Base-by-base conservation (phyloP, 2,329 filamentous ascomycete species). In the Cercospora sojina region DNA sequence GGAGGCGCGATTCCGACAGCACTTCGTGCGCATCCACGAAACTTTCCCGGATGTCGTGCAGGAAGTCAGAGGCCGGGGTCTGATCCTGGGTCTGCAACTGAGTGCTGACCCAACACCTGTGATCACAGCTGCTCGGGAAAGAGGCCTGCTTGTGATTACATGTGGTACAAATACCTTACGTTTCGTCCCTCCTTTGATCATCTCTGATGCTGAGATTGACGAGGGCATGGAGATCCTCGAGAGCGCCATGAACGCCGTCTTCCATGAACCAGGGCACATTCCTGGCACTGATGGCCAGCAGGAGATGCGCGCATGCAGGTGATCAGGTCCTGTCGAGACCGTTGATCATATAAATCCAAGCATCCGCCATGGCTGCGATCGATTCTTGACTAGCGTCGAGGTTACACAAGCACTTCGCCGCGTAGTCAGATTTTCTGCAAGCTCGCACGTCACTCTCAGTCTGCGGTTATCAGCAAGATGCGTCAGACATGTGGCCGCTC, bases 101-200 rank as follows among this genome's bases (percentile, higher is more conserved):
- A 87, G 84, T 6, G 83, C 87, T 70, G 90, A 95, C 76, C 91
- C 88, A 31, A 85, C 85, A 18, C 85, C 84, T 12, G 88, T 99
- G 67, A 84, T 99, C 67, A 92, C 90, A 70, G 93, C 93, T 10
- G 93, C 93, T 18, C 85, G 95, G 68, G 92, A 98, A 82, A 85
- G 92, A 67, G 95, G 95, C 0, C 79, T 99, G 74, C 79, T 99
- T 66, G 84, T 99, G 67, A 97, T 99, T 75, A 97, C 93, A 1
- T 94, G 92, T 29, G 95, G 95, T 1, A 93, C 89, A 31, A 97
- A 98, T 77, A 97, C 93, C 8, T 80, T 99, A 72, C 85, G 95
- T 57, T 97, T 99, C 74, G 93, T 98, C 64, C 95, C 95, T 32
- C 91, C 92, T 67, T 81, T 99, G 75, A 88, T 89, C 5, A 91